Evolutionary conservation across 805 yeast genomes (phyloP), one percentile per base, ranked within the genome.

Genomic region (Maudiozyma bulderi): DNA sequence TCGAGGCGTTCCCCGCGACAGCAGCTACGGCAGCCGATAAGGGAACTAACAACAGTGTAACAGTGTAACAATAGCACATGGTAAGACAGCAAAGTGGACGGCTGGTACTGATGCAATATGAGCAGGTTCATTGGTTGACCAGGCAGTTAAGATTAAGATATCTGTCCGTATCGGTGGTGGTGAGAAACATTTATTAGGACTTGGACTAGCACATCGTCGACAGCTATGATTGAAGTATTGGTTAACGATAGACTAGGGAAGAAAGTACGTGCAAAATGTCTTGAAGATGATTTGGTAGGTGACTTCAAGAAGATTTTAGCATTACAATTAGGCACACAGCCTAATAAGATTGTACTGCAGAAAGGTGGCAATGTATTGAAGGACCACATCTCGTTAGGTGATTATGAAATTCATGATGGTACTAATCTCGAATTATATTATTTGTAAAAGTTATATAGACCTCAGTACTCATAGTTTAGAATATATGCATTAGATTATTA

Each of bases 391-490:
- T 75, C 90, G 0, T 71, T 91, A 43, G 96, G 84, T n/a, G 99
- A 91, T 65, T 91, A 93, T 62, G 99, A 91, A 64, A 81, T 91
- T 15, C 95, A 89, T 60, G 83, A 89, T 64, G 95, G 95, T 8
- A 82, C 85, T 52, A 87, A 83, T 65, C 67, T 91, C 55, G 99
- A 91, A 67, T 69, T 91, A 64, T 93, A 87, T 58, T 85, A 85
- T 61, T 70, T 81, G 29, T 84, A 59, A 40, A n/a, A 26, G 43
- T 38, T 32, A 32, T 31, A 20, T 42, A 30, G 9, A 38, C 15
- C 9, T 20, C 26, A 20, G 2, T 20, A 20, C 26, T 20, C 13
- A 32, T 9, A 11, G 13, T 32, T 32, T 32, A 32, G 35, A 11
- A 32, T 32, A 32, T 32, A 32, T 20, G 26, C 26, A 20, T 20